Percentiles rank a stretch among this genome's conserved stretches.
phyloP scores from a whole-genome alignment of 2,329 filamentous ascomycete species.

The Talaromyces albobiverticillius region DNA sequence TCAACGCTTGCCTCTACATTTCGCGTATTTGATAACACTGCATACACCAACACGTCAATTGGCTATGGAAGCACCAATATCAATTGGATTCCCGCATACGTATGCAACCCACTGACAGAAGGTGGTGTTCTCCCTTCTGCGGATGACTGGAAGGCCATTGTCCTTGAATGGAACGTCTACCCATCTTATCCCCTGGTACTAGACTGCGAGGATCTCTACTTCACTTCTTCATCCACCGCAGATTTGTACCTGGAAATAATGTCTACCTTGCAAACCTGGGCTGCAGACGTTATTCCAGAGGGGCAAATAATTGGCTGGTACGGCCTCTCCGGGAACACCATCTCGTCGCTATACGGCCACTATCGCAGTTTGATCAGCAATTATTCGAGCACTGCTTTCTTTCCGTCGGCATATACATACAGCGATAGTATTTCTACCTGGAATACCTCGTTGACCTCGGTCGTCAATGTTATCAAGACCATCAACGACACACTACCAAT shows the following conservation, averaged over 20 bases:
- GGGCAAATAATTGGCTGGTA: slow-evolving; percentile 1
- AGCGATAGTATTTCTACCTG: not conserved
- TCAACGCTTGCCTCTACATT: not conserved
- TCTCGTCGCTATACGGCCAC: not conserved
- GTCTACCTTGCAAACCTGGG: not conserved
- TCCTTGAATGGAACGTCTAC: slow-evolving; percentile 1
- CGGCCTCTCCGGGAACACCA: slow-evolving; percentile 1
- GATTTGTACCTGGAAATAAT: not conserved
- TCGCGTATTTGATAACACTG: slow-evolving; percentile 1
- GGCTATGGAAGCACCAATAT: slow-evolving; percentile 6
- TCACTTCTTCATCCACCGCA: not conserved
- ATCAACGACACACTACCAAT: not conserved
- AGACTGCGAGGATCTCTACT: slow-evolving; percentile 6
- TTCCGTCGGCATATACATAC: not conserved
- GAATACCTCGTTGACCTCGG: not conserved
- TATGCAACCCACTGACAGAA: slow-evolving; percentile 1
- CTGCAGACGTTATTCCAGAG: not conserved
- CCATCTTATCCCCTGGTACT: slow-evolving; percentile 1
- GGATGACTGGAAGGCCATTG: not conserved
- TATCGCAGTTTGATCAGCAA: not conserved
- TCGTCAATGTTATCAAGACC: not conserved
- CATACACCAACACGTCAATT: slow-evolving; percentile 3
- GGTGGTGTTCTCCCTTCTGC: not conserved
- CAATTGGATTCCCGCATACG: slow-evolving; percentile 7
- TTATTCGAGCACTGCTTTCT: not conserved